Base-by-base conservation (phyloP, 495 filamentous ascomycete genomes). In the Lophiotrema nucula region DNA sequence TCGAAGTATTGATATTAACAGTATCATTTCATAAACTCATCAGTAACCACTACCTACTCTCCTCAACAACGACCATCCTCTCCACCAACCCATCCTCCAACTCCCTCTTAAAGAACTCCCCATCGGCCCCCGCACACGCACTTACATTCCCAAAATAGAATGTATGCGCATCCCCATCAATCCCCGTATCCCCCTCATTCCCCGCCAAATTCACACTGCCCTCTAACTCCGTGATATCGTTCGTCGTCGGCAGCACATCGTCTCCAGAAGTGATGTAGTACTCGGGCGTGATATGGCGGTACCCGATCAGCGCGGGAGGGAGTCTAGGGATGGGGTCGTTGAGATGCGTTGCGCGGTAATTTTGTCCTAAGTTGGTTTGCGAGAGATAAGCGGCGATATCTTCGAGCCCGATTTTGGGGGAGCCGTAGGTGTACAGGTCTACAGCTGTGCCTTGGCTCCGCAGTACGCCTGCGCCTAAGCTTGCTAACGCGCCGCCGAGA, bases 261-360 rank as follows among this genome's bases (percentile, higher is more conserved):
- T 77, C 73, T 3, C 55, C 76, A 4, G 62, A 74, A 16, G 70
- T 72, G 47, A 84, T 77, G 71, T 77, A 90, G 70, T 83, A 89
- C 72, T 91, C 88, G 0, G 87, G 86, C 43, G 76, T 81, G 4
- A 80, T 74, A 63, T 90, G 87, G 33, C 72, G 70, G 70, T 76
- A 90, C 16, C 80, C 81, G 22, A 80, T 52, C 12, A 70, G 4
- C 23, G 74, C 59, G 2, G 83, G 84, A 0, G 88, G 86, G 21
- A 88, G 67, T 2, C 79, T 74, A 1, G 88, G 84, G 0, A 90
- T 80, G 1, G 83, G 77, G 69, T 92, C 88, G 62, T 85, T 74
- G 13, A 67, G 64, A 65, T 90, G 85, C 2, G 88, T 90, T 26
- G 86, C 74, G 57, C 88, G 81, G 73, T 74, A 88, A 58, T 82